phyloP scores from a whole-genome alignment of 257 asterid genomes.

The Craterostigma plantagineum region DNA sequence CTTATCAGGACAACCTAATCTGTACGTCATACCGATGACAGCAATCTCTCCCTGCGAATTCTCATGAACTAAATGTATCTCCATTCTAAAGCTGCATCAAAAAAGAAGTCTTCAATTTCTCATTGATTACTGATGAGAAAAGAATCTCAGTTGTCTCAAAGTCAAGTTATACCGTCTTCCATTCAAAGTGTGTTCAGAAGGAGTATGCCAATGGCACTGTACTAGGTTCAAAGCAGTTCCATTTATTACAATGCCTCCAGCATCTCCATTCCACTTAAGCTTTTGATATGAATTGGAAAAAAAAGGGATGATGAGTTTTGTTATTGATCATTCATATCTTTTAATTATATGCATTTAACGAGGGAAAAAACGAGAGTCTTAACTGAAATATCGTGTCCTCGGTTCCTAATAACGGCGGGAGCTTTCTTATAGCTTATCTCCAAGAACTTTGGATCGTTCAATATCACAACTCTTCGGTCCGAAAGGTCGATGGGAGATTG shows the following conservation, averaged over 20 bases:
- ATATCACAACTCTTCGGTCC: constrained; percentile 11
- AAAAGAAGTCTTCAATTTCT: too few relatives aligned
- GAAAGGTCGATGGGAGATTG: constrained; percentile 60
- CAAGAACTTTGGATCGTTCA: constrained; percentile 12
- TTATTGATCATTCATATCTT: too few relatives aligned
- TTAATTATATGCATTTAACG: too few relatives aligned
- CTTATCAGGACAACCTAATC: constrained; percentile 42
- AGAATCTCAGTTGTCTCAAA: too few relatives aligned
- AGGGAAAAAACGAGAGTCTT: background rate
- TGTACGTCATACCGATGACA: constrained; percentile 40
- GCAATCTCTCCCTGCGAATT: constrained; percentile 25
- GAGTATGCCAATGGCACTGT: constrained; percentile 75
- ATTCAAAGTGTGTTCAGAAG: constrained; percentile 57
- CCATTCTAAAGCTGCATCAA: constrained; percentile 29
- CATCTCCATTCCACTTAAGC: constrained; percentile 55
- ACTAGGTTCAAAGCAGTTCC: constrained; percentile 20
- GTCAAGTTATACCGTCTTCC: constrained; percentile 15
- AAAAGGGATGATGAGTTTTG: too few relatives aligned
- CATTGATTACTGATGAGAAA: too few relatives aligned
- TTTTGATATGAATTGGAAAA: constrained; percentile 9
- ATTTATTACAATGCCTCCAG: constrained; percentile 30
- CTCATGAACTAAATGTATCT: constrained; percentile 56
- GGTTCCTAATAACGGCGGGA: constrained; percentile 28
- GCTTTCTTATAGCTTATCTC: constrained; percentile 25
- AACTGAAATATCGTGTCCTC: constrained; percentile 60